Evolutionary conservation across 2,329 filamentous ascomycete genomes (phyloP).

Genomic region (Beauveria brongniartii): DNA sequence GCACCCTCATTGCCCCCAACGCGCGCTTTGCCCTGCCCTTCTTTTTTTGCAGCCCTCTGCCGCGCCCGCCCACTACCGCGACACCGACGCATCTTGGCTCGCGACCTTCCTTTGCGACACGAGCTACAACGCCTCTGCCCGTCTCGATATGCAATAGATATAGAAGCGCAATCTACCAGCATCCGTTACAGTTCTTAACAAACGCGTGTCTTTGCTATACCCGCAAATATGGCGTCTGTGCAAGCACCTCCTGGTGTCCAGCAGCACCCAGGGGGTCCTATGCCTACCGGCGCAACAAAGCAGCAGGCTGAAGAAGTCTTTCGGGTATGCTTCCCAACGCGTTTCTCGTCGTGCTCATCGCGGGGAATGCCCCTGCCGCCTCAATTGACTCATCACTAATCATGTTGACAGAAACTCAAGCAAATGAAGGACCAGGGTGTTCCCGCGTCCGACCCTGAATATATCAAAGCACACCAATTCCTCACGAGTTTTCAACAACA

Average conservation of each 20-base stretch:
- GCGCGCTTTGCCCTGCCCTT: constrained; percentile 9
- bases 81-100: constrained; percentile 1
- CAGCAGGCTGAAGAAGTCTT: constrained; percentile 72
- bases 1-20: background rate
- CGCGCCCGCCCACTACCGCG: constrained; percentile 2
- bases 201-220: constrained; percentile 17
- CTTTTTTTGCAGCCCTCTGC: constrained; percentile 12
- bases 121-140: constrained; percentile 12
- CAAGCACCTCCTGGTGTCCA: constrained; percentile 64
- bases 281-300: constrained; percentile 62
- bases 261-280: constrained; percentile 54
- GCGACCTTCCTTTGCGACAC: constrained; percentile 16
- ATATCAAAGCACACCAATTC: constrained; percentile 71
- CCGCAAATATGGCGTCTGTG: constrained; percentile 66
- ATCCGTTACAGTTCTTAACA: constrained; percentile 19
- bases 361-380: background rate
- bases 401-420: constrained; percentile 62
- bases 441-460: constrained; percentile 75
- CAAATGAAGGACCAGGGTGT: constrained; percentile 83
- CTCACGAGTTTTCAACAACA: constrained; percentile 64
- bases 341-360: background rate
- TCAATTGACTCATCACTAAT: constrained; percentile 2
- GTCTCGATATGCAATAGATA: constrained; percentile 32
- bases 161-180: constrained; percentile 20
- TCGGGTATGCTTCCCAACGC: constrained; percentile 38